phyloP scores from a whole-genome alignment of 2,329 filamentous ascomycete genomes.

The Mollisiaceae sp. region DNA sequence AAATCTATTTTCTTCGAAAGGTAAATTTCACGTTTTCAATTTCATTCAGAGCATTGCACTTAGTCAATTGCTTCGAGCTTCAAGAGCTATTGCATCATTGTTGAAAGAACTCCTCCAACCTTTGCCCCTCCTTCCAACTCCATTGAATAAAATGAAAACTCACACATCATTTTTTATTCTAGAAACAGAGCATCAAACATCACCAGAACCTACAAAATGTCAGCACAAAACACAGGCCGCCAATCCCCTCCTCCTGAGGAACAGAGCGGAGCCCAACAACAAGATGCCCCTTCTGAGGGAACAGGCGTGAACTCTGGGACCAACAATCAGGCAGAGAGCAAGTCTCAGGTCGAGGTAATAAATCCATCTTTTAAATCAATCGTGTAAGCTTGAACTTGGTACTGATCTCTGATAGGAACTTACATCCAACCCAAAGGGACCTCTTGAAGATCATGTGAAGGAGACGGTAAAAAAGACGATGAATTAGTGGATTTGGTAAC shows the following conservation, averaged over 20 bases:
- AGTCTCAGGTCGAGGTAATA: slow-evolving; percentile 56
- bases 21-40: slow-evolving; percentile 5
- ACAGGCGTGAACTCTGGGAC: slow-evolving; percentile 61
- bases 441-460: slow-evolving; percentile 64
- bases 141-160: not conserved
- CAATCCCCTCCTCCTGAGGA: slow-evolving; percentile 78
- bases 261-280: slow-evolving; percentile 68
- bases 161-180: not conserved
- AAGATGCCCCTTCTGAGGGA: slow-evolving; percentile 61
- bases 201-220: slow-evolving; percentile 34
- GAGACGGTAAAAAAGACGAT: slow-evolving; percentile 51
- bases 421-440: slow-evolving; percentile 68
- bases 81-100: slow-evolving; percentile 14
- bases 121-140: not conserved
- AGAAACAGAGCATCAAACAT: slow-evolving; percentile 13
- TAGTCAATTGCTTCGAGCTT: not conserved
- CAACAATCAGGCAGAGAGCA: slow-evolving; percentile 55
- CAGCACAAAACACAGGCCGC: slow-evolving; percentile 66
- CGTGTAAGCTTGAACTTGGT: not conserved
- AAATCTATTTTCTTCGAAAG: not conserved
- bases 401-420: slow-evolving; percentile 50
- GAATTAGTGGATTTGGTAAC: not conserved
- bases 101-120: not conserved
- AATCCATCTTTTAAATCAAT: not conserved
- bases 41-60: not conserved